These are phyloP conservation scores for Fusarium denticulatum DNA, from an alignment of 2,329 filamentous ascomycete species.

Conservation along the genomic window DNA sequence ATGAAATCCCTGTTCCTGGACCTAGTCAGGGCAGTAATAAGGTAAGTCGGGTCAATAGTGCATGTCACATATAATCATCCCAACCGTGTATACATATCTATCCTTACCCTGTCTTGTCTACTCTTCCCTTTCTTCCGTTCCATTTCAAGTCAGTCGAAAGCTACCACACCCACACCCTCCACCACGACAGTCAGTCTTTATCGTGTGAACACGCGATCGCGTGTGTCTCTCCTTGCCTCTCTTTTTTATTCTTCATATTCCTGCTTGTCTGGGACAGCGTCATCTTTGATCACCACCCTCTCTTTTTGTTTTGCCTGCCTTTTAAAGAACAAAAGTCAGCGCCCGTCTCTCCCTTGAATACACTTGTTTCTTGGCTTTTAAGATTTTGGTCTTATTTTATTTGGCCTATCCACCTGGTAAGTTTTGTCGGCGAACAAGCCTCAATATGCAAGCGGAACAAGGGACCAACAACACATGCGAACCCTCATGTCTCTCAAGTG, in stretches of 20 bases:
- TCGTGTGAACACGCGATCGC: slow-evolving; percentile 42
- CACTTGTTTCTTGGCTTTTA: background rate
- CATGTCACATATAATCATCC: slow-evolving; percentile 32
- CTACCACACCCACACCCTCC: slow-evolving; percentile 18
- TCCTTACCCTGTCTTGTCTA: slow-evolving; percentile 9
- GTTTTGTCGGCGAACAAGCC: slow-evolving; percentile 14
- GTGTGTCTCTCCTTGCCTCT: slow-evolving; percentile 33
- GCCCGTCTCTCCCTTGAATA: slow-evolving; percentile 20
- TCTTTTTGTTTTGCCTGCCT: slow-evolving; percentile 20
- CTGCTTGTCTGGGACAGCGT: slow-evolving; percentile 30
- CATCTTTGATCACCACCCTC: slow-evolving; percentile 22
- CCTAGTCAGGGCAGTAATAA: slow-evolving; percentile 1
- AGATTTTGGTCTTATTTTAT: background rate
- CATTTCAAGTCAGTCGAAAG: slow-evolving; percentile 3
- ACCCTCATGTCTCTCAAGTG: background rate
- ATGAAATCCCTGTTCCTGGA: slow-evolving; percentile 36
- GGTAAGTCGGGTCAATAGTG: slow-evolving; percentile 5
- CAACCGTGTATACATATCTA: slow-evolving; percentile 12
- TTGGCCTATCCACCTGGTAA: slow-evolving; percentile 25
- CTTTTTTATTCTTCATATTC: slow-evolving; percentile 3
- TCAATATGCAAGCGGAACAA: slow-evolving; percentile 9
- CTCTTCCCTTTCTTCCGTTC: slow-evolving; percentile 11
- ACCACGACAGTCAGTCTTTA: slow-evolving; percentile 34
- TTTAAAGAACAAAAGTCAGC: background rate
- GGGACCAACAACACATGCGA: background rate